Base-by-base conservation (phyloP, 1,284 basidiomycete genomes). In the Ceraceosorus bombacis region DNA sequence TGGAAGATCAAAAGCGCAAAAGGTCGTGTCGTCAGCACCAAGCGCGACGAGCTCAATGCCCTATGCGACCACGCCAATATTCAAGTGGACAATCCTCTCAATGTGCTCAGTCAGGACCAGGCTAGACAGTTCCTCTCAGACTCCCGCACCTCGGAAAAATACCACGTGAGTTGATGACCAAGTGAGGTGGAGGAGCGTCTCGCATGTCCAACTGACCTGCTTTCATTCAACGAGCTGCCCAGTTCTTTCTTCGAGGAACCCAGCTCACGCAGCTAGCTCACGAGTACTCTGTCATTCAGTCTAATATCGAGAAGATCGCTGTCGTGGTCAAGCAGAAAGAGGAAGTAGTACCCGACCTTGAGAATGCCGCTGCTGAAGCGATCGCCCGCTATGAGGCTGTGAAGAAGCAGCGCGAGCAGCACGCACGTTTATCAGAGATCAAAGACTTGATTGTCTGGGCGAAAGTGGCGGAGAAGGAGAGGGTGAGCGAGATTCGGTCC, bases 31-130 rank as follows among this genome's bases (percentile, higher is more conserved):
- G 78, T 95, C 55, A 88, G 86, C 46, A 86, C 81, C n/a, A 92
- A 89, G 80, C 85, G 85, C 64, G 86, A 90, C 39, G 90, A 95
- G 73, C 80, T 98, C 27, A 83, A 88, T 48, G 84, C 86, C 41
- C 94, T 90, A 1, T 92, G 95, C 69, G 89, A 95, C 73, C 88
- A 92, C 70, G 93, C 94, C 85, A 90, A 90, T 73, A 91, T 99
- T 62, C 90, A 92, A 73, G 89, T 97, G 62, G 95, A 98, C 76
- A 96, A 96, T 72, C 93, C 93, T 0, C 86, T 97, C 83, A 95
- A 92, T 65, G 86, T 98, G 6, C 73, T 81, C 46, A 79, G 74
- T 6, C 80, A 81, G 62, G 80, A 81, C 56, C 72, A 83, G 53
- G 84, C 85, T 2, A 83, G 90, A 46, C 87, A 90, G 68, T 99